Percentiles rank a stretch among this genome's conserved stretches.
Evolutionary conservation across 2,329 filamentous ascomycete genomes (phyloP).

Genomic region (Nakataea oryzae): DNA sequence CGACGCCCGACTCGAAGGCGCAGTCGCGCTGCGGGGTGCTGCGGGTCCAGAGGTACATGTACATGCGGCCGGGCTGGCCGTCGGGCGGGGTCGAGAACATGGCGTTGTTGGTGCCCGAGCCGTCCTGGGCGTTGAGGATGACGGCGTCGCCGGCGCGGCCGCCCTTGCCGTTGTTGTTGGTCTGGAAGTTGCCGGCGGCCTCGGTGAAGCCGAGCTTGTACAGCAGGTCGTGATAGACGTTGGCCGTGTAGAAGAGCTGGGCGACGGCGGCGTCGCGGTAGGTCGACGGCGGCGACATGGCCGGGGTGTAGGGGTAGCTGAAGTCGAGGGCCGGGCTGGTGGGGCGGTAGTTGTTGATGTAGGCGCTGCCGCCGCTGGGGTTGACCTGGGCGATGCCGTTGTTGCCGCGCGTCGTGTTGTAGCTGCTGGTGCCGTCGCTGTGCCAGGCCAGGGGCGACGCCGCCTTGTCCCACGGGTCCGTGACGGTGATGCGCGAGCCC

Average conservation of each 20-base stretch:
- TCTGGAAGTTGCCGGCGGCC: conserved; percentile 48
- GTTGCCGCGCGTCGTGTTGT: conserved; percentile 46
- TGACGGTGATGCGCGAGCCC: conserved; percentile 29
- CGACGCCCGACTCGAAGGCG: conserved; percentile 47
- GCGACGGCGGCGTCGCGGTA: conserved; percentile 46
- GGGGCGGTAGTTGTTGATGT: conserved; percentile 41
- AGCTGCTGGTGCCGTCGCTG: conserved; percentile 32
- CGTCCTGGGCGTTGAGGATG: conserved; percentile 47
- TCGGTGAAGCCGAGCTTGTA: conserved; percentile 48
- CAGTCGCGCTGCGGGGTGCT: conserved; percentile 39
- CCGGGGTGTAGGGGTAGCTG: conserved; percentile 29
- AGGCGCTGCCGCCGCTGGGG: conserved; percentile 30
- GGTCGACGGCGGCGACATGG: conserved; percentile 19
- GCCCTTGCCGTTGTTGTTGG: conserved; percentile 42
- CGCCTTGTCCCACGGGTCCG: conserved; percentile 34
- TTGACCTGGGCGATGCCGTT: conserved; percentile 46
- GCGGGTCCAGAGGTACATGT: conserved; percentile 46
- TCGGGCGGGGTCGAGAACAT: conserved; percentile 45
- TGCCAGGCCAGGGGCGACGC: conserved; percentile 45
- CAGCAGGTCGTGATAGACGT: conserved; percentile 49
- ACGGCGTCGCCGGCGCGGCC: conserved; percentile 40
- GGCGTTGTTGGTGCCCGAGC: conserved; percentile 43
- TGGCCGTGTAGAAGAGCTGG: conserved; percentile 51
- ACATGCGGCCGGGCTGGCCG: conserved; percentile 40
- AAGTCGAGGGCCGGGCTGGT: conserved; percentile 30